Conservation (phyloP, 306 rosid species). For the Luffa aegyptiaca region DNA sequence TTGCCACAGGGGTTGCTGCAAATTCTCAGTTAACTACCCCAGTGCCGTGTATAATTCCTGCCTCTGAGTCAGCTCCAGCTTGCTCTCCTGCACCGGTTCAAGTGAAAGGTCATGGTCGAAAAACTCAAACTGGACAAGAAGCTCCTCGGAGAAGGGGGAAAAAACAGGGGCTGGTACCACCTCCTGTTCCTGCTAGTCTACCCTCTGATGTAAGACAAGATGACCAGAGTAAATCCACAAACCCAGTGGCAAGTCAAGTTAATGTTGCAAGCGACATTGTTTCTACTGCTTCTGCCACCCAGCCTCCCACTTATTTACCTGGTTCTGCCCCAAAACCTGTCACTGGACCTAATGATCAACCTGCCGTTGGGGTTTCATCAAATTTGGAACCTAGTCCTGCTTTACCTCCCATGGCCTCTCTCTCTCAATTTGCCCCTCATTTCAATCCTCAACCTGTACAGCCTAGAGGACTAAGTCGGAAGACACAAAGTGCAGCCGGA, state of each 20-base stretch:
- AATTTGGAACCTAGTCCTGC: conserved; percentile 35
- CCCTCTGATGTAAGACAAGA: conserved; percentile 39
- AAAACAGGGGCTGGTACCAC: conserved; percentile 38
- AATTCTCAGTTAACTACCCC: conserved; percentile 4
- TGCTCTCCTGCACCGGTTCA: conserved; percentile 34
- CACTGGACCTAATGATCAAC: conserved; percentile 9
- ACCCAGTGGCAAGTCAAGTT: conserved; percentile 33
- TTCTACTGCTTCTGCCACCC: conserved; percentile 27
- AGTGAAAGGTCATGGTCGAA: conserved; percentile 60
- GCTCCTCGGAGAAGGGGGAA: conserved; percentile 70
- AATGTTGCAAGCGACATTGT: conserved; percentile 24
- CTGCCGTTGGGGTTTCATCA: conserved; percentile 3
- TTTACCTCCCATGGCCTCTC: conserved; percentile 31
- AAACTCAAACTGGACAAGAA: conserved; percentile 47
- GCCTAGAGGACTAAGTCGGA: conserved; percentile 44
- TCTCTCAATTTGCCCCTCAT: conserved; percentile 37
- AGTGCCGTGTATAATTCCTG: background rate
- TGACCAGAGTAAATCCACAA: conserved; percentile 37
- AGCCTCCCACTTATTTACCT: conserved; percentile 24
- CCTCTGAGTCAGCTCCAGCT: conserved; percentile 3
- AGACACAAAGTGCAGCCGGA: conserved; percentile 48
- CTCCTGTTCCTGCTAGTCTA: conserved; percentile 32
- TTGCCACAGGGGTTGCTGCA: background rate
- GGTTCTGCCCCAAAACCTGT: conserved; percentile 29
- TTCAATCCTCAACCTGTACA: conserved; percentile 29